Evolutionary conservation across 2,329 filamentous ascomycete genomes (phyloP).

Genomic region (Clarireedia sp.): DNA sequence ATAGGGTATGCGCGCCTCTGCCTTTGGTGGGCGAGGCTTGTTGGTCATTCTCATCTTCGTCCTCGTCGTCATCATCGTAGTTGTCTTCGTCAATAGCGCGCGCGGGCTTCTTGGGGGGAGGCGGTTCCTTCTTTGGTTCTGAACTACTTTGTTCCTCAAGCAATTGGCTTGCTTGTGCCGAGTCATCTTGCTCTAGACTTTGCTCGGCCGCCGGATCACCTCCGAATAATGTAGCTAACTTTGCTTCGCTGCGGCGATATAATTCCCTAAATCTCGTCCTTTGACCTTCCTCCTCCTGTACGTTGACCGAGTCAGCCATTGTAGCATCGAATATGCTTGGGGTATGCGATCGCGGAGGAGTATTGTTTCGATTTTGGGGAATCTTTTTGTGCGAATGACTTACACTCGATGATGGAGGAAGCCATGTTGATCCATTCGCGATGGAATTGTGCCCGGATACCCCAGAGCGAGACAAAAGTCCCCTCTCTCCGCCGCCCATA

Average conservation of each 20-base stretch:
- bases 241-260: conserved; percentile 69
- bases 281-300: conserved; percentile 61
- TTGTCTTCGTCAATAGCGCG: conserved; percentile 77
- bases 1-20: conserved; percentile 42
- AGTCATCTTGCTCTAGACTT: conserved; percentile 22
- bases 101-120: conserved; percentile 60
- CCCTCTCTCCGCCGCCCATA: conserved; percentile 14
- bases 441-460: conserved; percentile 20
- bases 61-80: conserved; percentile 70
- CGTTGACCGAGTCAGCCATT: conserved; percentile 39
- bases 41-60: conserved; percentile 54
- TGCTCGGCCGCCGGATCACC: conserved; percentile 27
- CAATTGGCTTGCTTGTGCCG: conserved; percentile 29
- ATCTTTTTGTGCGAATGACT: conserved; percentile 37
- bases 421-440: conserved; percentile 49
- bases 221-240: conserved; percentile 68
- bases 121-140: conserved; percentile 38
- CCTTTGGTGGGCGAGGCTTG: conserved; percentile 44
- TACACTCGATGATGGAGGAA: conserved; percentile 46
- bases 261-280: conserved; percentile 67
- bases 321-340: conserved; percentile 31
- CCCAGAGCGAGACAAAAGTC: conserved; percentile 23
- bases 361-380: conserved; percentile 56
- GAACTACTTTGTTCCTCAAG: conserved; percentile 44
- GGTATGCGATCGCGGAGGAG: conserved; percentile 27